Base-by-base conservation (phyloP, 257 asterid species). In the Penstemon eatonii region DNA sequence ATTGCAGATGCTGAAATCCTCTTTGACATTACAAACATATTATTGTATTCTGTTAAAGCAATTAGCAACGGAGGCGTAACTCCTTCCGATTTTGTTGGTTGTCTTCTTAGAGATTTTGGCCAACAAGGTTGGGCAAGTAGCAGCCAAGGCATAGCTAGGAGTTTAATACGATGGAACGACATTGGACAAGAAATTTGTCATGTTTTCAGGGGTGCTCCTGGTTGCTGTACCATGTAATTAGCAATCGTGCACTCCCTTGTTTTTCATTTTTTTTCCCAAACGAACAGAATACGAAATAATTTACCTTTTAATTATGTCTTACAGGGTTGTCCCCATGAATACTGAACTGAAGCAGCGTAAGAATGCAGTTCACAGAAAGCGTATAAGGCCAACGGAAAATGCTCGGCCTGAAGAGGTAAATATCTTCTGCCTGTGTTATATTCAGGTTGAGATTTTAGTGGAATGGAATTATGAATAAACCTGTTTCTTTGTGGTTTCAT, bases 1-100 rank as follows among this genome's bases (percentile, higher is more conserved):
- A 87, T 94, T 10, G 93, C 96, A 46, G 99, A 94, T 84, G 97
- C 99, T 60, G 99, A 94, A 76, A 95, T 91, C 13, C 83, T 94
- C 65, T 80, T 83, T 78, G 99, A 89, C 73, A 91, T 94, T 65
- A 83, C 99, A 78, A 89, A 78, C 76, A 84, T 96, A 45, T 76
- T 94, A 84, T 90, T 91, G 63, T 72, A 87, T 62, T 87, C 96
- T 70, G 97, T 85, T n/a, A 91, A 87, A 79, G 89, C 95, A 19
- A 86, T 78, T 67, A 83, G 80, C 78, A 81, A 61, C 47, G 96
- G 84, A 50, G 97, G 96, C 0, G 39, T 84, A 44, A 89, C 96
- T 51, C 91, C 99, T 75, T 63, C 88, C 6, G 97, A 89, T 73
- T 91, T 94, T 66, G 78, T 89, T 74, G 79, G 78, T 78, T 76